These are phyloP conservation scores for Clitopilus hobsonii DNA, from an alignment of 768 basidiomycete species.

Conservation along the genomic window DNA sequence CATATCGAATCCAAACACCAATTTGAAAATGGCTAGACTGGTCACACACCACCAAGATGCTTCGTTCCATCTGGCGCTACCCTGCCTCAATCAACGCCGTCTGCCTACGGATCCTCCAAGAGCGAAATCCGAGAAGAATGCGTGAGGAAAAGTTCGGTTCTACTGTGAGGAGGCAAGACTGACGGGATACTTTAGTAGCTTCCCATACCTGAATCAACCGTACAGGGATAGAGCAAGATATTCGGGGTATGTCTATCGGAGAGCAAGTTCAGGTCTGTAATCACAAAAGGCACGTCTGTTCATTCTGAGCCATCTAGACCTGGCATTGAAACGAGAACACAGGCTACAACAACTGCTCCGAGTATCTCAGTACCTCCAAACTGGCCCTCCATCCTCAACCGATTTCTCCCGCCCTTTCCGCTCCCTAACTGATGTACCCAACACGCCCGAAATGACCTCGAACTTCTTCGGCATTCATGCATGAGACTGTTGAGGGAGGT, in stretches of 20 bases:
- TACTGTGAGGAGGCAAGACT: not conserved
- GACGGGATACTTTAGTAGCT: constrained; percentile 46
- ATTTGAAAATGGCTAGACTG: no score
- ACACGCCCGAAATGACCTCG: constrained; percentile 73
- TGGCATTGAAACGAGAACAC: no score
- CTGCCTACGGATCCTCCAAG: constrained; percentile 75
- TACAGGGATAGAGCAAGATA: constrained; percentile 62
- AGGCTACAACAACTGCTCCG: no score
- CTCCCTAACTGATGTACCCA: constrained; percentile 79
- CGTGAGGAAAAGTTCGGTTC: constrained; percentile 41
- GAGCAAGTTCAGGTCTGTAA: no score
- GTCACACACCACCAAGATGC: constrained; percentile 86
- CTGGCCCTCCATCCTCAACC: no score
- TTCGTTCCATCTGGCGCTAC: constrained; percentile 57
- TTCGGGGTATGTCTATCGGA: no score
- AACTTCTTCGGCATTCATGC: constrained; percentile 80
- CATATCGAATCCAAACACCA: no score
- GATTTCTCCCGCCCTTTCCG: no score
- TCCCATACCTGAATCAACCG: constrained; percentile 94
- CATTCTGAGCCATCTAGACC: no score
- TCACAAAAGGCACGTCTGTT: no score
- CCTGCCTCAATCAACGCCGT: constrained; percentile 69
- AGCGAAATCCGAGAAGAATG: constrained; percentile 64
- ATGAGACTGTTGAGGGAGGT: constrained; percentile 77
- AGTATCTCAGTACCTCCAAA: no score